Base-by-base conservation (phyloP, 164 flowering plant genomes). In the Berberis vulgaris region DNA sequence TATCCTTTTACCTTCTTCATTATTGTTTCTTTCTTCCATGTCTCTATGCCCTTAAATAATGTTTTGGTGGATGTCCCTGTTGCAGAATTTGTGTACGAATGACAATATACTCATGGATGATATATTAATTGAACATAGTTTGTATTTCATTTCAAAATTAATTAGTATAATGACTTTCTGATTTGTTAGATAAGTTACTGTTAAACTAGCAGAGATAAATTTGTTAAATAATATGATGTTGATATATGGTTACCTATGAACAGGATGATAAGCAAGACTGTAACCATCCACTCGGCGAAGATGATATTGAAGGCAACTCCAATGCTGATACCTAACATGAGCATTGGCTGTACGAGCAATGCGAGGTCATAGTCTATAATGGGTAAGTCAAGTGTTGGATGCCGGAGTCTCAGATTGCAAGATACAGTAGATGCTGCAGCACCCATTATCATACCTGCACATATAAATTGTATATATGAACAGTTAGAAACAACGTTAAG, bases 201-300 rank as follows among this genome's bases (percentile, higher is more conserved):
- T 52, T 9, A 9, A 1, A 7, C 26, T 26, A 26, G 42, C 58
- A 55, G 7, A 38, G 41, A 55, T 8, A 54, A 55, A 55, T 1
- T 26, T 40, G 41, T 1, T 55, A 3, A 39, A 1, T 8, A 53
- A 12, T 8, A 8, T 3, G 4, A 8, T 26, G 26, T 26, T n/a
- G 11, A 43, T 4, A 2, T 41, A 10, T 40, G 42, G 26, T 61
- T 76, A 85, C 89, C 79, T 43, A 83, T 6, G 64, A 85, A 83
- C 39, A 83, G 77, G 67, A 80, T 61, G 49, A 85, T 81, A 11
- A 83, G 83, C 41, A 85, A 76, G 49, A 80, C 66, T 2, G 83
- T 80, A 69, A 85, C 83, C 85, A 85, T 80, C 90, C 90, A 85
- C 45, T 82, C 84, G 0, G 86, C 84, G 44, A 85, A 82, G 55